Conservation (phyloP, 208 protist genomes). For the Trypanosoma scelopori region DNA sequence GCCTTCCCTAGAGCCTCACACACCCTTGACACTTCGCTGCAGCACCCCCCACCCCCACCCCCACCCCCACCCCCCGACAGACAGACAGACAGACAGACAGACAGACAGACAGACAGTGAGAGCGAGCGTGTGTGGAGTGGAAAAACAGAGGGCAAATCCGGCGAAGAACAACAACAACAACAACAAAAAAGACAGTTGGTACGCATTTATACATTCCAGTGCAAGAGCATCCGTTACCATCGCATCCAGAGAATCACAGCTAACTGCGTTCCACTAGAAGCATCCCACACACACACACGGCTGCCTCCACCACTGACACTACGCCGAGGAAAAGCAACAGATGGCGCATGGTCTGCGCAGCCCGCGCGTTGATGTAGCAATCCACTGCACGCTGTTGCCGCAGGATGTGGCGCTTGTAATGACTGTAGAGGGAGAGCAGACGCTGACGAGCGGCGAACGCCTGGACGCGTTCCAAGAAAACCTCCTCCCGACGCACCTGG, state of each 20-base stretch:
- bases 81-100: too few relatives aligned
- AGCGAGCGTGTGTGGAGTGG: too few relatives aligned
- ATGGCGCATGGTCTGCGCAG: slow-evolving; percentile 14
- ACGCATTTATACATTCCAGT: too few relatives aligned
- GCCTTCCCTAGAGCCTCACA: too few relatives aligned
- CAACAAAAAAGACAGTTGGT: too few relatives aligned
- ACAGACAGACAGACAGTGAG: too few relatives aligned
- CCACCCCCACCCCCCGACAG: too few relatives aligned
- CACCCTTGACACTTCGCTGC: too few relatives aligned
- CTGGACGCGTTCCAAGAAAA: slow-evolving; percentile 25
- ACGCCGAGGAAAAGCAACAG: slow-evolving; percentile 18
- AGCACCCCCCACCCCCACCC: too few relatives aligned
- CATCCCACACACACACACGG: slow-evolving; percentile 20
- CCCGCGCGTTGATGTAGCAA: slow-evolving; percentile 24
- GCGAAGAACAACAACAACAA: too few relatives aligned
- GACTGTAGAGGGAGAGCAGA: slow-evolving; percentile 3
- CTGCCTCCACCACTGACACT: neutral
- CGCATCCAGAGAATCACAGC: neutral
- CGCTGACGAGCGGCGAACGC: slow-evolving; percentile 20
- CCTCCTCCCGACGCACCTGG: slow-evolving; percentile 14
- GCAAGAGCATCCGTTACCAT: too few relatives aligned
- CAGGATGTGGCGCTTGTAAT: slow-evolving; percentile 7
- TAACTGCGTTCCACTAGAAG: slow-evolving; percentile 12
- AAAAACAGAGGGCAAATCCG: too few relatives aligned
- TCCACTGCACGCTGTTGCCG: slow-evolving; percentile 27